These are phyloP conservation scores for Mycena sanguinolenta DNA, from an alignment of 768 basidiomycete genomes.

Conservation along the genomic window DNA sequence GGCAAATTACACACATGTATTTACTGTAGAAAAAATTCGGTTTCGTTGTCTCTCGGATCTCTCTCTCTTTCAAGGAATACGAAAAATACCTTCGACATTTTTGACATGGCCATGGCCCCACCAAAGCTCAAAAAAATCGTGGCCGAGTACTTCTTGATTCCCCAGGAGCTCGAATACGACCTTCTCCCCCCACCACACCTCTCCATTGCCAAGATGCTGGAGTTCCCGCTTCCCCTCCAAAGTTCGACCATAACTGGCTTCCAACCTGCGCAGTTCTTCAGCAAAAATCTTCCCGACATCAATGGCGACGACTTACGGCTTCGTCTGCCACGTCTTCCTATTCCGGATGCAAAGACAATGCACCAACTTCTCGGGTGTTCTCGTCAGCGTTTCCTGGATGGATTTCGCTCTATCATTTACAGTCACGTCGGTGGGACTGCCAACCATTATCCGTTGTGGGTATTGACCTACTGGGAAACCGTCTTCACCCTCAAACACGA, in stretches of 20 bases:
- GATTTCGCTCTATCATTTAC: slow-evolving; percentile 8
- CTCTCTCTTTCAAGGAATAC: no score
- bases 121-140: neutral
- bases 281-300: neutral
- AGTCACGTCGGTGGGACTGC: slow-evolving; percentile 6
- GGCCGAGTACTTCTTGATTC: neutral
- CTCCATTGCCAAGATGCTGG: neutral
- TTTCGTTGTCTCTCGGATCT: no score
- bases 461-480: slow-evolving; percentile 1
- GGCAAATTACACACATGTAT: no score
- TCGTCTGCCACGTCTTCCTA: slow-evolving; percentile 6
- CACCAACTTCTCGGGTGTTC: slow-evolving; percentile 8
- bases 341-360: slow-evolving; percentile 12
- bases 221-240: neutral
- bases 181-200: neutral
- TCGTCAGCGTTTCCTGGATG: slow-evolving; percentile 20
- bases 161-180: neutral
- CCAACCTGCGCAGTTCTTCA: slow-evolving; percentile 2
- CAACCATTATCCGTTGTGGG: slow-evolving; percentile 9
- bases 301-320: slow-evolving; percentile 4
- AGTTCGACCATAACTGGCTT: neutral
- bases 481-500: neutral
- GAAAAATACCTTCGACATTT: no score
- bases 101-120: no score
- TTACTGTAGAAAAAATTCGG: no score